Evolutionary conservation across 2,329 filamentous ascomycete genomes (phyloP).

Genomic region (Magnaporthiopsis poae): DNA sequence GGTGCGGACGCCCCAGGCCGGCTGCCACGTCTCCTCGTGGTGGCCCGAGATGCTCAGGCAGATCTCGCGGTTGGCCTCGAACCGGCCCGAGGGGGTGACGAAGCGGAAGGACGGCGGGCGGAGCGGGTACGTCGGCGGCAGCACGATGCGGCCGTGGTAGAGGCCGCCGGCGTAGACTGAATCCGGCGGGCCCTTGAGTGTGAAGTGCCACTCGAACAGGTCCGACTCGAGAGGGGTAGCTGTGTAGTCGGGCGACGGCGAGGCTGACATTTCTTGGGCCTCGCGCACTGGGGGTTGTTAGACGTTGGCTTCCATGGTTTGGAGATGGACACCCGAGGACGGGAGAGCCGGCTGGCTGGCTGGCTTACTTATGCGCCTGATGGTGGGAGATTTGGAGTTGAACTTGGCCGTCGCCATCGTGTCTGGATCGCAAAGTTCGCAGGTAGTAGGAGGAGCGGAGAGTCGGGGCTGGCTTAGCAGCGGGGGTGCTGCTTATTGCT

Average conservation of each 20-base stretch:
- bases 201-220: constrained; percentile 99
- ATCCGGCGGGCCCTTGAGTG: constrained; percentile 75
- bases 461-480: neutral
- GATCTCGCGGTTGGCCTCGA: constrained; percentile 94
- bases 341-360: neutral
- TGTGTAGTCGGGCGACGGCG: constrained; percentile 75
- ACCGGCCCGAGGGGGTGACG: constrained; percentile 79
- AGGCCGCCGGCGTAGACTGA: constrained; percentile 72
- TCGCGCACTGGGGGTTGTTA: constrained; percentile 57
- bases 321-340: constrained; percentile 2
- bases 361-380: constrained; percentile 67
- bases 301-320: constrained; percentile 17
- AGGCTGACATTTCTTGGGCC: constrained; percentile 71
- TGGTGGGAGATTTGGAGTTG: constrained; percentile 72
- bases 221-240: constrained; percentile 78
- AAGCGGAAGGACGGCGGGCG: constrained; percentile 94
- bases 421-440: neutral
- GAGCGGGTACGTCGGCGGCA: constrained; percentile 81
- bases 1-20: constrained; percentile 90
- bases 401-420: constrained; percentile 38
- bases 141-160: constrained; percentile 90
- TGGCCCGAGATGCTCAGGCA: constrained; percentile 88
- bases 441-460: neutral
- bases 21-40: constrained; percentile 98
- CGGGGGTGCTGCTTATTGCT: neutral